Percentiles rank a stretch among this genome's conserved stretches.
Conservation (phyloP, 1,284 basidiomycete species). For the Boletellus deceptivus region DNA sequence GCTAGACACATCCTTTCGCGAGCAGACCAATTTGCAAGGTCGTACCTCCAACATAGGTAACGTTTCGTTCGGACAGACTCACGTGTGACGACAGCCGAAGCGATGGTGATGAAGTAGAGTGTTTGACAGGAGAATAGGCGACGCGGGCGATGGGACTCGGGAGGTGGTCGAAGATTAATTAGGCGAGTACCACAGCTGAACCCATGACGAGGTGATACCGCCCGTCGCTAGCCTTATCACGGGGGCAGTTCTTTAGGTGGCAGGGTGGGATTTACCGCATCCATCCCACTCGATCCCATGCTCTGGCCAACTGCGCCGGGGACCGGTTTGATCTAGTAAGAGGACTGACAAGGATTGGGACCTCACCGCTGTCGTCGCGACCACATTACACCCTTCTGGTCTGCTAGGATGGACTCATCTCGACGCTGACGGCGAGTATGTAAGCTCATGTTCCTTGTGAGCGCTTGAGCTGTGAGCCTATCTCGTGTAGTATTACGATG, state of each 20-base stretch:
- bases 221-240: constrained; percentile 6
- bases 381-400: too few relatives aligned
- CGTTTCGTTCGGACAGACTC: not conserved
- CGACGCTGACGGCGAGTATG: not conserved
- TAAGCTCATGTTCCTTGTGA: too few relatives aligned
- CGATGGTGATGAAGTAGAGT: not conserved
- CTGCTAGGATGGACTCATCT: not conserved
- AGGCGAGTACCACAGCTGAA: constrained; percentile 2
- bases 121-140: not conserved
- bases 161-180: not conserved
- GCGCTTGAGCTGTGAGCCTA: too few relatives aligned
- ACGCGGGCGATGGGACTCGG: not conserved
- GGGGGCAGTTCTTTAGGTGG: constrained; percentile 9
- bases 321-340: constrained; percentile 6
- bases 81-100: not conserved
- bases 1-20: too few relatives aligned
- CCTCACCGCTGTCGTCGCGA: too few relatives aligned
- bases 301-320: constrained; percentile 8
- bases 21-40: too few relatives aligned
- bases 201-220: constrained; percentile 10
- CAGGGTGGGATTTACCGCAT: not conserved
- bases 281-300: not conserved
- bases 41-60: not conserved
- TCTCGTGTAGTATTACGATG: not conserved
- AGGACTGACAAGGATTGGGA: not conserved